Evolutionary conservation across 169 alveolate genomes (phyloP), one percentile per base, ranked within the genome.

Genomic region (Cryptosporidium bovis): DNA sequence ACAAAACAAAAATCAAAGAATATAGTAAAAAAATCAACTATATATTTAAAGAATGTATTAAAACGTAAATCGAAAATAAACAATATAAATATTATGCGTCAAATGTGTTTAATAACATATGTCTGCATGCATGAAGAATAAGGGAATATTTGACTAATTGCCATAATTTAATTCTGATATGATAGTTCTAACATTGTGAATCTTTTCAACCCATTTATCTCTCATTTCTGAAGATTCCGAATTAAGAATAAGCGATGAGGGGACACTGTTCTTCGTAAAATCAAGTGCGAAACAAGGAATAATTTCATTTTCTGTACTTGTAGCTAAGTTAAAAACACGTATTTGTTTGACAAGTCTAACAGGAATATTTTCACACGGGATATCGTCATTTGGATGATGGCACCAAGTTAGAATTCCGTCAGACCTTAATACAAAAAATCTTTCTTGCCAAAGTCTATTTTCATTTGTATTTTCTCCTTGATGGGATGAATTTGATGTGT

Each of bases 181-280:
- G 10, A 77, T 40, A 8, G 77, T 77, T 60, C 87, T 56, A 3
- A 77, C 87, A 62, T 77, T 77, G 64, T 77, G 87, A 34, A 77
- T 77, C 16, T 62, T 56, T 33, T 77, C 87, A 12, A 77, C 87
- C 87, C 87, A 77, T 40, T 60, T 77, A 60, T 77, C 87, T 77
- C 87, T 77, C 65, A 24, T 62, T 27, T 77, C 71, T 13, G 71
- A 60, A 77, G 69, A 56, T 36, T 77, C 87, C 24, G 65, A 60
- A 15, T 77, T 56, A 13, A 77, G 71, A 58, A 77, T 77, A 10
- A 77, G 71, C 3, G 87, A 77, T 2, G 87, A 56, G 13, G 87
- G 87, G 3, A 56, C 31, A 62, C 87, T 77, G 31, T 62, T 62
- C 7, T 77, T 56, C 24, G 87, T 77, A 18, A 77, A 77, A 40